Percentiles rank a stretch among this genome's conserved stretches.
Evolutionary conservation across 345 rosid genomes (phyloP).

Genomic region (Limnanthes douglasii): DNA sequence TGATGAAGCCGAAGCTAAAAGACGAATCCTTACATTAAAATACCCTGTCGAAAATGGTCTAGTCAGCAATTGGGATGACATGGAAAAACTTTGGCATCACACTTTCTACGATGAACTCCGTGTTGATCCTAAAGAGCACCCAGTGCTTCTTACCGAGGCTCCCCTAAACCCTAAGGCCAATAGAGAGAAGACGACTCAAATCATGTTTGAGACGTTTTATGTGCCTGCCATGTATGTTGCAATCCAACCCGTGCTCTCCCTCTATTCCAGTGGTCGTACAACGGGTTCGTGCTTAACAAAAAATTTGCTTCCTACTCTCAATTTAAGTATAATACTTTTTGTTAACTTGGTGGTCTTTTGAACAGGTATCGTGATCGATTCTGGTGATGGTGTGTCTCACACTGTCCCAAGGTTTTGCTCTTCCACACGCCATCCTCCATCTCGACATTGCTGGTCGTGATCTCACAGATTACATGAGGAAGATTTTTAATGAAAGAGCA

Average conservation of each 20-base stretch:
- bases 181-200: constrained; percentile 52
- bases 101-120: constrained; percentile 52
- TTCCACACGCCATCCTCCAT: constrained; percentile 51
- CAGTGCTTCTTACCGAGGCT: constrained; percentile 48
- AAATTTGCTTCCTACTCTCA: neutral
- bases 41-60: constrained; percentile 56
- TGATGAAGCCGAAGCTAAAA: constrained; percentile 54
- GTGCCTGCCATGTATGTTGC: constrained; percentile 56
- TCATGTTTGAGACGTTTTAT: constrained; percentile 43
- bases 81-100: constrained; percentile 65
- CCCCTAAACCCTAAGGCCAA: constrained; percentile 50
- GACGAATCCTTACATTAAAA: constrained; percentile 50
- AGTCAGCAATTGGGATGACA: constrained; percentile 60
- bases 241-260: constrained; percentile 46
- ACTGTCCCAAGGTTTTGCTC: constrained; percentile 64
- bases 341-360: neutral
- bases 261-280: constrained; percentile 53
- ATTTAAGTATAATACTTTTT: neutral
- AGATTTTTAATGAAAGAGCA: constrained; percentile 34
- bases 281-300: constrained; percentile 21
- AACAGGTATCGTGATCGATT: constrained; percentile 44
- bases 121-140: constrained; percentile 46
- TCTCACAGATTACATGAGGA: constrained; percentile 46
- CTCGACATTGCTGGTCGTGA: constrained; percentile 55
- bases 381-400: constrained; percentile 50